A percentile compares a stretch with the other conserved stretches of the same genome.
These are phyloP conservation scores for Rutstroemia sydowiana DNA, from an alignment of 2,329 filamentous ascomycete genomes.

Conservation along the genomic window DNA sequence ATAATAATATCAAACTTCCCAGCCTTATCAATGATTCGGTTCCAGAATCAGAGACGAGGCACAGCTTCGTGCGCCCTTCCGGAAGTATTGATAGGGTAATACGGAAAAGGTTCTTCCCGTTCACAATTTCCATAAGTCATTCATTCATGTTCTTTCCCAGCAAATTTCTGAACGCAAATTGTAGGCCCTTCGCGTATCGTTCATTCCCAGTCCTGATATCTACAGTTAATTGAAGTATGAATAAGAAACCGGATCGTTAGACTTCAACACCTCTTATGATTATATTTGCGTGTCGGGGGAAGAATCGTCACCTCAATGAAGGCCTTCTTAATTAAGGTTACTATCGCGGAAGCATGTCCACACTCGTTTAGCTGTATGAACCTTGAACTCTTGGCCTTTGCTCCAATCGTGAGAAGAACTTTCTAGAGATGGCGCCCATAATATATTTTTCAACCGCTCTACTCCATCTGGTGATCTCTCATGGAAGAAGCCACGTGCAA, in stretches of 20 bases:
- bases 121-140: not conserved
- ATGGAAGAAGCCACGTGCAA: conserved; percentile 12
- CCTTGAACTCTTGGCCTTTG: not conserved
- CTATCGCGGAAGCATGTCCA: not conserved
- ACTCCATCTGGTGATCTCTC: conserved; percentile 4
- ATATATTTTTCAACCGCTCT: not conserved
- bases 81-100: not conserved
- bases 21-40: not conserved
- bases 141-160: not conserved
- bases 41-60: not conserved
- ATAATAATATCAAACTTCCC: not conserved
- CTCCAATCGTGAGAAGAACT: not conserved
- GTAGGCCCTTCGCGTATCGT: not conserved
- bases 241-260: not conserved
- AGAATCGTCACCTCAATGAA: not conserved
- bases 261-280: not conserved
- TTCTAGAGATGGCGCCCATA: not conserved
- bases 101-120: not conserved
- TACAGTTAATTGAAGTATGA: no score
- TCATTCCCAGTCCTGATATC: not conserved
- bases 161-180: not conserved
- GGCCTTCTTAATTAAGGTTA: not conserved
- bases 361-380: not conserved
- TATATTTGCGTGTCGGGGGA: not conserved
- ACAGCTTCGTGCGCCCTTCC: not conserved